phyloP scores from a whole-genome alignment of 345 rosid genomes.

The Populus tremula region DNA sequence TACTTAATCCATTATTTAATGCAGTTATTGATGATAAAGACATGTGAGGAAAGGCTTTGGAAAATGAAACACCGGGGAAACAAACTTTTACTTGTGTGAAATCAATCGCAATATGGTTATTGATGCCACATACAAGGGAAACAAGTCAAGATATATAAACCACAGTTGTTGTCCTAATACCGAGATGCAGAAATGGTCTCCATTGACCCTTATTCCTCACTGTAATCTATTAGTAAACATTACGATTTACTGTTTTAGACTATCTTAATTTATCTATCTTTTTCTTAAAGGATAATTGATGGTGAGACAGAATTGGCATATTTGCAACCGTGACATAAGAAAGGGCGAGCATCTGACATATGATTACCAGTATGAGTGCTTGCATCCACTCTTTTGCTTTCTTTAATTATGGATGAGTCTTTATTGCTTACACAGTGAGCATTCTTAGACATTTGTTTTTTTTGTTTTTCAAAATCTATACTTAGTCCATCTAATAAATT shows the following conservation, averaged over 20 bases:
- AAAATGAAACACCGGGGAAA: constrained; percentile 82
- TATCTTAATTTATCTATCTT: background rate
- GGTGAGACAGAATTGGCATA: constrained; percentile 94
- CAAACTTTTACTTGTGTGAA: constrained; percentile 89
- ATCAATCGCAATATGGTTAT: constrained; percentile 90
- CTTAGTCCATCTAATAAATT: constrained; percentile 44
- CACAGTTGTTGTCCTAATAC: constrained; percentile 94
- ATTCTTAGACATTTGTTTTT: background rate
- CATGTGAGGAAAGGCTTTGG: constrained; percentile 94
- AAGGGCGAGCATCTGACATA: constrained; percentile 92
- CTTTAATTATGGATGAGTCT: background rate
- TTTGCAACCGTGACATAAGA: constrained; percentile 73
- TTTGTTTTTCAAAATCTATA: background rate
- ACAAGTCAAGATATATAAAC: constrained; percentile 91
- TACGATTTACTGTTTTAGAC: constrained; percentile 10
- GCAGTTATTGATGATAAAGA: constrained; percentile 92
- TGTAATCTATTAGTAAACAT: constrained; percentile 11
- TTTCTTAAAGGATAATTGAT: constrained; percentile 70
- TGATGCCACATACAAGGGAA: constrained; percentile 94
- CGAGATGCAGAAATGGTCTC: constrained; percentile 97
- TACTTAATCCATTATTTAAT: constrained; percentile 3
- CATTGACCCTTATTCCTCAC: constrained; percentile 19
- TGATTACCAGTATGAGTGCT: constrained; percentile 80
- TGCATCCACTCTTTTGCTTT: constrained; percentile 14
- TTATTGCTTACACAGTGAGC: background rate